A percentile compares a stretch with the other conserved stretches of the same genome.
phyloP scores from a whole-genome alignment of 78 protist genomes.

The Dictyostelium firmibasis region DNA sequence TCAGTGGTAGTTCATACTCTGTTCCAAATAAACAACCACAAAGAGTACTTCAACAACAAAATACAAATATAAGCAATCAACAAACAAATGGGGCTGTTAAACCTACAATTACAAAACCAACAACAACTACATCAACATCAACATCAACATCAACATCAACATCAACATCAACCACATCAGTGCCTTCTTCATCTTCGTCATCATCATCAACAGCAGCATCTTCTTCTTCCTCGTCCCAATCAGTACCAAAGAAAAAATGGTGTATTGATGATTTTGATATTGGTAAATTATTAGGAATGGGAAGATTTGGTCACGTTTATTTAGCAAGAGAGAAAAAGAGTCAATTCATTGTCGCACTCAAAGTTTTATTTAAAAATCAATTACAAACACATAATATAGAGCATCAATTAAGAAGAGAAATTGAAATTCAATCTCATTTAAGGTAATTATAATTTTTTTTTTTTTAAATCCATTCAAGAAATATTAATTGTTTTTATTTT shows the following conservation, averaged over 20 bases:
- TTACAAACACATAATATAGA: conserved; percentile 83
- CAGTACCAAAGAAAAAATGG: conserved; percentile 51
- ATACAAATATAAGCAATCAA: not conserved
- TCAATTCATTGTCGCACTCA: conserved; percentile 95
- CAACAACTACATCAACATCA: not conserved
- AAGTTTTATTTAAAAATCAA: conserved; percentile 95
- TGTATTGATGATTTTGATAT: conserved; percentile 79
- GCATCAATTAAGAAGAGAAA: conserved; percentile 96
- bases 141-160: not conserved
- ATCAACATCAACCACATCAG: not conserved
- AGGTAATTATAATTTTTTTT: not conserved
- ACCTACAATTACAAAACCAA: not conserved
- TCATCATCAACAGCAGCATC: not conserved
- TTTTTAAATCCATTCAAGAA: not conserved
- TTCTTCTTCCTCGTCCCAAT: not conserved
- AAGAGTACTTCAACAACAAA: conserved; percentile 5
- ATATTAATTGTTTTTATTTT: not conserved
- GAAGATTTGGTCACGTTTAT: conserved; percentile 96
- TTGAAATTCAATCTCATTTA: conserved; percentile 97
- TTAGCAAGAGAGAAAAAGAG: conserved; percentile 95
- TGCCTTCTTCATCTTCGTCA: not conserved
- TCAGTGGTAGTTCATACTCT: not conserved
- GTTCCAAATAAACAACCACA: not conserved
- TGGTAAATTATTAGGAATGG: conserved; percentile 96
- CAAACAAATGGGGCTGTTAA: not conserved